A percentile compares a stretch with the other conserved stretches of the same genome.
These are phyloP conservation scores for Saccharomycopsis sp. DNA, from an alignment of 805 yeast species.

Conservation along the genomic window DNA sequence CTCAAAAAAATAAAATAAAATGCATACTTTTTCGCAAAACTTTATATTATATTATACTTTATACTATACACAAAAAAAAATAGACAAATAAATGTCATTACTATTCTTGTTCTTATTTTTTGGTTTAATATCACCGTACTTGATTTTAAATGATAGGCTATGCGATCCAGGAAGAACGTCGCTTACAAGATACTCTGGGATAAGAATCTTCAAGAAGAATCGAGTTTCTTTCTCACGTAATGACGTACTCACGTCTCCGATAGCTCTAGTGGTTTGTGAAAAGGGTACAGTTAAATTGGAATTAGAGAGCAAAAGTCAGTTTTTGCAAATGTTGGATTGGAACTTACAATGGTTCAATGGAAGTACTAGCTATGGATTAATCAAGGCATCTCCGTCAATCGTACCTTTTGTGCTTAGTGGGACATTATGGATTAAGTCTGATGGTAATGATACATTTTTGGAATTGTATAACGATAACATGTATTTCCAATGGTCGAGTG, in stretches of 20 bases:
- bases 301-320: constrained; percentile 1
- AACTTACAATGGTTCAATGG: neutral
- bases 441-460: too few species aligned
- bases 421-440: too few species aligned
- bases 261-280: constrained; percentile 10
- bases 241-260: neutral
- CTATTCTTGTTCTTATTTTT: neutral
- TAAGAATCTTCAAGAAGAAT: constrained; percentile 15
- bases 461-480: too few species aligned
- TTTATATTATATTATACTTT: constrained; percentile 6
- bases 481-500: too few species aligned
- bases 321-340: neutral
- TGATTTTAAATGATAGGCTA: constrained; percentile 11
- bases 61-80: constrained; percentile 5
- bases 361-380: too few species aligned
- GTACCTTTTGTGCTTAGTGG: too few species aligned
- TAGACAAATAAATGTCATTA: neutral
- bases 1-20: neutral
- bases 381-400: too few species aligned
- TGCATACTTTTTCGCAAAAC: neutral
- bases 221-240: neutral
- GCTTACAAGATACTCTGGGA: constrained; percentile 15
- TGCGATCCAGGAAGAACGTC: constrained; percentile 17
- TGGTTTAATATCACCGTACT: constrained; percentile 3
- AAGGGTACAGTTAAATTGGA: constrained; percentile 9